These are phyloP conservation scores for Alternaria incomplexa DNA, from an alignment of 2,329 filamentous ascomycete genomes.

Conservation along the genomic window DNA sequence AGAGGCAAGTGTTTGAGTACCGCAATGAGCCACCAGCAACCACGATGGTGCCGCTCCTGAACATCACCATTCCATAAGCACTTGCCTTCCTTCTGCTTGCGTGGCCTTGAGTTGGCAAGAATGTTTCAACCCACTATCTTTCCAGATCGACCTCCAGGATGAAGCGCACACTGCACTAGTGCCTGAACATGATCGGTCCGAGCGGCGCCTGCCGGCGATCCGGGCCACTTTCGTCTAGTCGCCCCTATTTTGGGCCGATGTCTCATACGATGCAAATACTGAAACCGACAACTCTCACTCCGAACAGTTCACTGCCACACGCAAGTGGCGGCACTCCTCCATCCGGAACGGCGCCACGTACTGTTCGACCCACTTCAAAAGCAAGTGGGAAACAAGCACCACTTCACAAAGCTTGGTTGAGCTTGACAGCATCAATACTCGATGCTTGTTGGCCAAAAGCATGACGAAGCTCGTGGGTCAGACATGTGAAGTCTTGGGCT, in stretches of 20 bases:
- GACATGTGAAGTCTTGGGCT: conserved; percentile 18
- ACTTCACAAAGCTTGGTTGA: conserved; percentile 20
- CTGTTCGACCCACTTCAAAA: background rate
- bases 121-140: background rate
- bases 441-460: conserved; percentile 4
- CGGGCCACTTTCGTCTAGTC: background rate
- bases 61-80: background rate
- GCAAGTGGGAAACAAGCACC: conserved; percentile 7
- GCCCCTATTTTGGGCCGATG: conserved; percentile 1
- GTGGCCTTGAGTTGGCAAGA: background rate
- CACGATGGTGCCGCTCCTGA: background rate
- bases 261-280: conserved; percentile 2
- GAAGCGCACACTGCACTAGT: background rate
- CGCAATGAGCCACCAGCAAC: background rate
- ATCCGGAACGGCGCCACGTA: conserved; percentile 1
- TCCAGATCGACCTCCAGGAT: background rate
- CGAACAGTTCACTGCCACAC: background rate
- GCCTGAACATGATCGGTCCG: conserved; percentile 1
- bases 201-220: conserved; percentile 11
- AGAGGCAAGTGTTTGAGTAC: background rate
- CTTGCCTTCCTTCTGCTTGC: background rate
- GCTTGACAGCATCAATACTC: conserved; percentile 7
- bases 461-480: conserved; percentile 18
- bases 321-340: background rate
- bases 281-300: conserved; percentile 4